Evolutionary conservation across 2,329 filamentous ascomycete species (phyloP).

Genomic region (Penicillium corylophilum): DNA sequence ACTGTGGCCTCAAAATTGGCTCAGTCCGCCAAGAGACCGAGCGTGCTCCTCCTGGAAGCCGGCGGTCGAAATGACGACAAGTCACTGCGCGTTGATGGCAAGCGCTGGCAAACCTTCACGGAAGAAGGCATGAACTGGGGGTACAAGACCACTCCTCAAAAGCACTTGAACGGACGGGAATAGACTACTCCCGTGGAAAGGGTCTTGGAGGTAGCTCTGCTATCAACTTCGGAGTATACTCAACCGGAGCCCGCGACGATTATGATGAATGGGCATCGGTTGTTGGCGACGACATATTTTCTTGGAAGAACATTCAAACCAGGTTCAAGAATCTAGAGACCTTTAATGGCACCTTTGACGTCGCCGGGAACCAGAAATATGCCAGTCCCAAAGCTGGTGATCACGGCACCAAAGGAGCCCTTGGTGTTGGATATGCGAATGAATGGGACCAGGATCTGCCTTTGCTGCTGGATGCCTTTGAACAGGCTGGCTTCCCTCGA

Average conservation of each 20-base stretch:
- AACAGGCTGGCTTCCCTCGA: slow-evolving; percentile 49
- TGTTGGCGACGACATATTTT: slow-evolving; percentile 56
- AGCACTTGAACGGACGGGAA: slow-evolving; percentile 44
- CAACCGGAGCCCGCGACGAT: slow-evolving; percentile 58
- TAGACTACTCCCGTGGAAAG: slow-evolving; percentile 51
- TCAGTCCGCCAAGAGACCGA: slow-evolving; percentile 47
- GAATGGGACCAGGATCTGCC: slow-evolving; percentile 53
- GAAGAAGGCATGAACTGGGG: slow-evolving; percentile 54
- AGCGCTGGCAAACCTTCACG: slow-evolving; percentile 55
- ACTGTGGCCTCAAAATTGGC: slow-evolving; percentile 56
- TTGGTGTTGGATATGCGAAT: slow-evolving; percentile 51
- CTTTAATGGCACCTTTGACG: slow-evolving; percentile 47
- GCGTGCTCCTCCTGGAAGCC: slow-evolving; percentile 62
- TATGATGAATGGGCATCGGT: slow-evolving; percentile 61
- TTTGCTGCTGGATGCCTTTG: slow-evolving; percentile 45
- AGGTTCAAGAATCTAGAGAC: slow-evolving; percentile 56
- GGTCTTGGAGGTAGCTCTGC: slow-evolving; percentile 54
- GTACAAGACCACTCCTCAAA: slow-evolving; percentile 52
- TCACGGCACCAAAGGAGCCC: slow-evolving; percentile 52
- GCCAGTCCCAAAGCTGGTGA: slow-evolving; percentile 44
- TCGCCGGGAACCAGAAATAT: slow-evolving; percentile 46
- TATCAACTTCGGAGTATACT: slow-evolving; percentile 58
- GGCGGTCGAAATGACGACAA: slow-evolving; percentile 53
- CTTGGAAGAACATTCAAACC: slow-evolving; percentile 54
- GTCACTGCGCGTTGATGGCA: slow-evolving; percentile 51